These are phyloP conservation scores for Chenopodium quinoa DNA, from an alignment of 148 eudicot genomes.

Conservation along the genomic window DNA sequence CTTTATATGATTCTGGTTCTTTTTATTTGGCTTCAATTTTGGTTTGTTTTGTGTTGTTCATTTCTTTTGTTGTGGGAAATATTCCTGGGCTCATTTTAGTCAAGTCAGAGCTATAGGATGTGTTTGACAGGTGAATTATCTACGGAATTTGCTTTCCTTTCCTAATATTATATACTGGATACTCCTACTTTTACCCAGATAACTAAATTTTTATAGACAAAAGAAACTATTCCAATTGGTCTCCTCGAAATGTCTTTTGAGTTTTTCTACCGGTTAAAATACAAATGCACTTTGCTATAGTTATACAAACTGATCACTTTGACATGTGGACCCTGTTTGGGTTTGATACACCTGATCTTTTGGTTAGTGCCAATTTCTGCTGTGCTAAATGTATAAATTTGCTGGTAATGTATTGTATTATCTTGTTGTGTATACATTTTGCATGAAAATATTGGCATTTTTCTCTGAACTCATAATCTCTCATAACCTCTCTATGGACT, in stretches of 20 bases:
- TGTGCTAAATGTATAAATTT: neutral
- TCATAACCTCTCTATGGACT: neutral
- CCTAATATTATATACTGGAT: neutral
- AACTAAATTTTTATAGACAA: neutral
- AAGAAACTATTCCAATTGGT: neutral
- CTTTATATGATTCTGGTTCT: neutral
- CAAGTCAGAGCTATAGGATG: neutral
- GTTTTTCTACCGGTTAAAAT: too few species aligned
- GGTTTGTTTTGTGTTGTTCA: too few species aligned
- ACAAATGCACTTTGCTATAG: too few species aligned
- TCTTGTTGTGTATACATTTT: neutral
- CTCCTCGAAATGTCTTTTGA: neutral
- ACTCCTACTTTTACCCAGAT: neutral
- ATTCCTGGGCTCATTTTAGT: neutral
- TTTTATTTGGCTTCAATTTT: neutral
- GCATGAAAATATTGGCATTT: neutral
- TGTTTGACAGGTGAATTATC: neutral
- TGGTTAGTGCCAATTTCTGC: neutral
- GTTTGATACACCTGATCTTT: too few species aligned
- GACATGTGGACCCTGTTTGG: too few species aligned
- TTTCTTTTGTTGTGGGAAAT: too few species aligned
- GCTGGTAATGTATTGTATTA: neutral
- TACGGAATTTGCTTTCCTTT: neutral
- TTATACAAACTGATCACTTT: neutral
- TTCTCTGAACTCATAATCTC: neutral